Conservation (phyloP, 768 basidiomycete species). For the Pulveroboletus sp. region DNA sequence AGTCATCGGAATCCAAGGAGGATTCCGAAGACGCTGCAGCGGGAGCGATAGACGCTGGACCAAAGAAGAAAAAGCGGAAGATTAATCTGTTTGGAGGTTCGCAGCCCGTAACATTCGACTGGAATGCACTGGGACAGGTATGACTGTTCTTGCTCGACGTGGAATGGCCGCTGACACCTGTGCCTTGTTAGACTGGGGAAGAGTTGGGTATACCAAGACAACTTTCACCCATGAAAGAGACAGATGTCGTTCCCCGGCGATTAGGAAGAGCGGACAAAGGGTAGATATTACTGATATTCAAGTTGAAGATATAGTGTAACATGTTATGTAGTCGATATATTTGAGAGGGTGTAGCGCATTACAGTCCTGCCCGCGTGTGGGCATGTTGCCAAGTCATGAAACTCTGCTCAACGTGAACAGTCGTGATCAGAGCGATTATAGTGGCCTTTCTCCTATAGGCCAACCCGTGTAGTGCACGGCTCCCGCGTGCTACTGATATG, state of each 20-base stretch:
- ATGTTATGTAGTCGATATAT: not conserved
- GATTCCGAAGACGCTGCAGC: constrained; percentile 14
- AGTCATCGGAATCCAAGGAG: constrained; percentile 11
- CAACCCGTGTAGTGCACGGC: constrained; percentile 38
- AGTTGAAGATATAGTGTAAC: not conserved
- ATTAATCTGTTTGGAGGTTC: constrained; percentile 54
- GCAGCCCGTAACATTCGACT: constrained; percentile 39
- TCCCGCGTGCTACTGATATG: constrained; percentile 46
- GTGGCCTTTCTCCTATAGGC: constrained; percentile 55
- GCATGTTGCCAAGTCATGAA: constrained; percentile 77
- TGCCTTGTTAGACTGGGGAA: constrained; percentile 28
- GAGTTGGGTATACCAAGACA: constrained; percentile 60
- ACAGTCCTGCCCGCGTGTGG: not conserved
- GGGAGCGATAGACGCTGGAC: constrained; percentile 26
- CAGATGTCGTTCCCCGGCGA: constrained; percentile 46
- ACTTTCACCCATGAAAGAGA: constrained; percentile 62
- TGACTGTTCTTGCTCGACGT: constrained; percentile 4
- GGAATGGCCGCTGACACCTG: not conserved
- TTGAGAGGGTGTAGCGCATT: not conserved
- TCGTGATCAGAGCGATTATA: constrained; percentile 83
- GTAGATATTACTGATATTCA: constrained; percentile 2
- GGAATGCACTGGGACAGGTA: constrained; percentile 42
- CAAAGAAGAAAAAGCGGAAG: constrained; percentile 67
- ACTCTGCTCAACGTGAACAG: constrained; percentile 69
- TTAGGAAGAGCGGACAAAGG: constrained; percentile 26